Percentiles rank a stretch among this genome's conserved stretches.
These are phyloP conservation scores for Plantago rigida DNA, from an alignment of 305 asterid genomes.

Conservation along the genomic window DNA sequence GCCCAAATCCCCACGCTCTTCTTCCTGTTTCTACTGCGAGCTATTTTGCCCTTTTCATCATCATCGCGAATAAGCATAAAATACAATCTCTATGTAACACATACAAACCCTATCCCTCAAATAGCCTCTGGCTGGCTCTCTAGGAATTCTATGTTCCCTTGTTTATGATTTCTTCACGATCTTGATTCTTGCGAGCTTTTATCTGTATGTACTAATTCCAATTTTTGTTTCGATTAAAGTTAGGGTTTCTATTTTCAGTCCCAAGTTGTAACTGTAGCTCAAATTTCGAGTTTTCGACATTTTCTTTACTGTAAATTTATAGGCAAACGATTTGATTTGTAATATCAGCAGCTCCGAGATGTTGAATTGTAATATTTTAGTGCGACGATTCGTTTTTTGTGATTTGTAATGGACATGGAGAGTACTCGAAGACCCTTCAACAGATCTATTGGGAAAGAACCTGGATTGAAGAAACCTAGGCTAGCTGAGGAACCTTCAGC, in stretches of 20 bases:
- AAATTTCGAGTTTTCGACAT: neutral
- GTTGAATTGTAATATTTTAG: neutral
- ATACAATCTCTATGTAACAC: too few species aligned
- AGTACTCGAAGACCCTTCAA: constrained; percentile 39
- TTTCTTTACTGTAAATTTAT: neutral
- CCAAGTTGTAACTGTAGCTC: neutral
- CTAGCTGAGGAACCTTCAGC: constrained; percentile 29
- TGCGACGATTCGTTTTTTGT: constrained; percentile 31
- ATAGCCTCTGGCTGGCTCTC: too few species aligned
- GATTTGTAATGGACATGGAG: constrained; percentile 37
- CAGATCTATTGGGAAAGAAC: constrained; percentile 46
- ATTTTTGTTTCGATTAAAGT: neutral
- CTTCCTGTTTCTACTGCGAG: too few species aligned
- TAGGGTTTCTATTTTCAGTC: neutral
- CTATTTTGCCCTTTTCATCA: too few species aligned
- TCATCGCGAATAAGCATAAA: too few species aligned
- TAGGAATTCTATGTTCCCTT: neutral
- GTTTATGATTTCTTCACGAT: neutral
- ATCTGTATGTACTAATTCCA: neutral
- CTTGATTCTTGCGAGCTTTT: neutral
- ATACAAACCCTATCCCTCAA: too few species aligned
- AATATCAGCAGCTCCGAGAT: neutral
- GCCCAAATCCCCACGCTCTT: too few species aligned
- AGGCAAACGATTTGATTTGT: too few species aligned
- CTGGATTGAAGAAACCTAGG: constrained; percentile 73